phyloP scores from a whole-genome alignment of 2,329 filamentous ascomycete species.

The Helminthosporium solani region DNA sequence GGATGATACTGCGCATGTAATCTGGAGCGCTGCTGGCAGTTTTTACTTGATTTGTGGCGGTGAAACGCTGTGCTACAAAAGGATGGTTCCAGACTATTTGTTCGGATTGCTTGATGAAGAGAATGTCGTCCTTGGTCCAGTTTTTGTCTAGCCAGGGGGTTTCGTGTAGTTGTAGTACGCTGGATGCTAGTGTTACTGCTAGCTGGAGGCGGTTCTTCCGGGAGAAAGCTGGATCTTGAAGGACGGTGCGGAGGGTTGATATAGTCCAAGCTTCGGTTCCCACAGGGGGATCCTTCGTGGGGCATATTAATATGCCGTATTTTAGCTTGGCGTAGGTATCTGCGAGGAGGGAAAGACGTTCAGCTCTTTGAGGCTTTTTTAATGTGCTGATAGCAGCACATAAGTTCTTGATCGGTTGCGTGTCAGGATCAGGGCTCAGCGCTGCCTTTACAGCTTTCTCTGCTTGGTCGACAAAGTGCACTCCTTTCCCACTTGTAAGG shows the following conservation, averaged over 20 bases:
- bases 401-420: conserved; percentile 19
- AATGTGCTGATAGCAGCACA: conserved; percentile 18
- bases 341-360: conserved; percentile 18
- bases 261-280: conserved; percentile 17
- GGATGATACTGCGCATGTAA: conserved; percentile 19
- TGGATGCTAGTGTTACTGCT: conserved; percentile 21
- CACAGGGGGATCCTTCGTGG: conserved; percentile 8
- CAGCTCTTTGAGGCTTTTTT: conserved; percentile 16
- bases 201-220: conserved; percentile 17
- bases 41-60: background rate
- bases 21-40: background rate
- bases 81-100: conserved; percentile 16
- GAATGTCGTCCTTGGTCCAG: conserved; percentile 26
- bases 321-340: conserved; percentile 17
- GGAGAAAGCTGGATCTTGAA: conserved; percentile 16
- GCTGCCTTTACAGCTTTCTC: conserved; percentile 19
- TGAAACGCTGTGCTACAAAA: conserved; percentile 17
- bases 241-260: conserved; percentile 12
- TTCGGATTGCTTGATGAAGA: conserved; percentile 19
- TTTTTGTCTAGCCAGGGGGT: conserved; percentile 25
- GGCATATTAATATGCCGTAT: conserved; percentile 20
- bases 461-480: conserved; percentile 17
- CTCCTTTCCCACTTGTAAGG: conserved; percentile 5
- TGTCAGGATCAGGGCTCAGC: conserved; percentile 12
- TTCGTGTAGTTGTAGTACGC: conserved; percentile 24